Percentiles rank a stretch among this genome's conserved stretches.
Conservation (phyloP, 129 eudicot genomes). For the Erigeron canadensis region DNA sequence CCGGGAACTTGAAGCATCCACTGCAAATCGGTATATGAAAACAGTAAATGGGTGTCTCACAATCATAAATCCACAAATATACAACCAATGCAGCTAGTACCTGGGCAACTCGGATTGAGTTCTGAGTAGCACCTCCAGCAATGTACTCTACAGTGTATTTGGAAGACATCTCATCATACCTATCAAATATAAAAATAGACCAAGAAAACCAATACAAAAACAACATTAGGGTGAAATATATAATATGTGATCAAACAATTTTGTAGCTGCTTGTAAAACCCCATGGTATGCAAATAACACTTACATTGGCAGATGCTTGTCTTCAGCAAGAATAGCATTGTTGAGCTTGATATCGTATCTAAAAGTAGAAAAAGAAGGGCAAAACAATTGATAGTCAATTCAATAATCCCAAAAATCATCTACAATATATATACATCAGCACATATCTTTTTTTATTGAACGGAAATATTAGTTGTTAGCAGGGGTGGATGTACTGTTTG, state of each 20-base stretch:
- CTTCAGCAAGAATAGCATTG: constrained; percentile 95
- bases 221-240: too few species aligned
- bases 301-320: constrained; percentile 89
- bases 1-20: constrained; percentile 97
- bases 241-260: too few species aligned
- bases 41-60: background rate
- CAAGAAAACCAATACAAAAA: too few species aligned
- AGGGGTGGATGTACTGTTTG: too few species aligned
- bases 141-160: constrained; percentile 78
- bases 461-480: background rate
- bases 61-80: background rate
- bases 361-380: background rate
- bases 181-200: constrained; percentile 14
- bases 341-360: constrained; percentile 76
- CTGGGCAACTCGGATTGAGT: constrained; percentile 95
- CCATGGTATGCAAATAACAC: constrained; percentile 22
- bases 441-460: too few species aligned
- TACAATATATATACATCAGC: background rate
- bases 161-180: constrained; percentile 86
- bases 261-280: too few species aligned
- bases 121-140: constrained; percentile 99
- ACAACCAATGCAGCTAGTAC: constrained; percentile 33
- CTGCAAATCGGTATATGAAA: constrained; percentile 34
- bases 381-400: background rate
- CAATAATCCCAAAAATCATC: background rate